Evolutionary conservation across 768 basidiomycete genomes (phyloP), one percentile per base, ranked within the genome.

Genomic region (Pholiota microspora): DNA sequence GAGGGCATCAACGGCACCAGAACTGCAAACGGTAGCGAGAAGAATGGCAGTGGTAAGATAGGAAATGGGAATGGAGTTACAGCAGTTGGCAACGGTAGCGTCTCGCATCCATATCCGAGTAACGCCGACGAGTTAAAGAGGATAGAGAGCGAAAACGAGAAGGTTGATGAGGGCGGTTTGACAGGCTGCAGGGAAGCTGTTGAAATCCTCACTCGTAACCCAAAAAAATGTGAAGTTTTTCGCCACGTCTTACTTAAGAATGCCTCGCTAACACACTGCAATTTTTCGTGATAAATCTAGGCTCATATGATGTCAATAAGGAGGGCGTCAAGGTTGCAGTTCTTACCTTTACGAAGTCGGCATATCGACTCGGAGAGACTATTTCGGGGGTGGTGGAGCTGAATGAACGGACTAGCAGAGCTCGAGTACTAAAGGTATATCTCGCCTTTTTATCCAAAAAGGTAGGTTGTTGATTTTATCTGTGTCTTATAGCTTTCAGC

Each of bases 251-350:
- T n/a, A n/a, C n/a, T n/a, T n/a, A n/a, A n/a, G n/a, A n/a, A n/a
- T n/a, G n/a, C n/a, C n/a, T n/a, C n/a, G n/a, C n/a, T n/a, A n/a
- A n/a, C n/a, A n/a, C n/a, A n/a, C n/a, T n/a, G n/a, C n/a, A n/a
- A n/a, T n/a, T n/a, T n/a, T n/a, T n/a, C n/a, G n/a, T n/a, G n/a
- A n/a, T n/a, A n/a, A n/a, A n/a, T 56, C 21, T 60, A 96, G 94
- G 88, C 34, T 94, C 94, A 0, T 98, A 93, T 70, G 95, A 98
- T 71, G 94, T 98, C 52, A 90, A 86, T 66, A 97, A 98, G 74
- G 92, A 96, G 31, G 93, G 90, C 0, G 81, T 89, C 32, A 84
- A 85, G 36, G 93, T 98, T 54, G 95, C 96, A 5, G 86, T 91
- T 32, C 70, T 99, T 12, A 97, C 94, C 0, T 91, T 99, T 59